Percentiles rank a stretch among this genome's conserved stretches.
These are phyloP conservation scores for Suillus hirtellus DNA, from an alignment of 768 basidiomycete species.

Conservation along the genomic window DNA sequence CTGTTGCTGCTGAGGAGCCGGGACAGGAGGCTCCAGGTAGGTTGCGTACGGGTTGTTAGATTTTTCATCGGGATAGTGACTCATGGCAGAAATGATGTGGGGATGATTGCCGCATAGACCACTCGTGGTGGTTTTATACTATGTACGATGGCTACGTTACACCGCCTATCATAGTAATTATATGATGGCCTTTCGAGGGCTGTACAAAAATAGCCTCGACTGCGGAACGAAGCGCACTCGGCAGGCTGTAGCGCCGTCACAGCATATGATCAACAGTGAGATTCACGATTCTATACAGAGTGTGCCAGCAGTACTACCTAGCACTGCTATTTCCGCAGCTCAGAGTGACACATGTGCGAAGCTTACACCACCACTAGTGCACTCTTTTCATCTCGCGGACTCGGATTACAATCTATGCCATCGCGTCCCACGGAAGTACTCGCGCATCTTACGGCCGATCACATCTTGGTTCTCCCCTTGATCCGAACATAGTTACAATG, in stretches of 20 bases:
- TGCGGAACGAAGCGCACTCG: background rate
- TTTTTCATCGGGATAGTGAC: no score
- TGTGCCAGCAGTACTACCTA: background rate
- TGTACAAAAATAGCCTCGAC: background rate
- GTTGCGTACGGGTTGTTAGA: slow-evolving; percentile 15
- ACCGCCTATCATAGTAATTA: no score
- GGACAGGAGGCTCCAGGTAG: slow-evolving; percentile 5
- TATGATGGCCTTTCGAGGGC: no score
- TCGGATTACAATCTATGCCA: background rate
- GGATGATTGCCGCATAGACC: background rate
- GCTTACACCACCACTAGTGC: no score
- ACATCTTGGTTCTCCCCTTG: background rate
- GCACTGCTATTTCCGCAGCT: background rate
- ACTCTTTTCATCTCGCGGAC: background rate
- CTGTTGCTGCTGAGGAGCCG: slow-evolving; percentile 10
- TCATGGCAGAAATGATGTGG: no score
- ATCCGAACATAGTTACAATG: background rate
- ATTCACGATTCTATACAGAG: background rate
- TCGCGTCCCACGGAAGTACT: background rate
- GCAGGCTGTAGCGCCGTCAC: background rate
- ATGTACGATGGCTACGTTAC: no score
- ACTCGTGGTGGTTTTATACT: background rate
- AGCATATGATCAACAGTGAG: background rate
- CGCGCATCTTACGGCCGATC: background rate
- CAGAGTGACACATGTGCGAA: background rate